Evolutionary conservation across 2,329 filamentous ascomycete genomes (phyloP), one percentile per base, ranked within the genome.

Genomic region (Fusarium sarcochroum): DNA sequence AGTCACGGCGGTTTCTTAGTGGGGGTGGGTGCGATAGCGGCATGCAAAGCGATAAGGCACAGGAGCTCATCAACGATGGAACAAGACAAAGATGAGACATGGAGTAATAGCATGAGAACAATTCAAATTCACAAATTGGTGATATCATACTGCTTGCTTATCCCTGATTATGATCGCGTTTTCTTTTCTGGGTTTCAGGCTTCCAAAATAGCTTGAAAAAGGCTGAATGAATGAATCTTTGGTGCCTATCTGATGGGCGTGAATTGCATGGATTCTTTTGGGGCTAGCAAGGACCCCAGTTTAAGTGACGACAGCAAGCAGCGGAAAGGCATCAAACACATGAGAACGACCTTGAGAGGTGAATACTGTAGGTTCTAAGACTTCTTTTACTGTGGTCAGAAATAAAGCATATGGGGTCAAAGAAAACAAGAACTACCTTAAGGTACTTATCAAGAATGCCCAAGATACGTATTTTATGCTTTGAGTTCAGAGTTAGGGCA

Each of bases 261-360:
- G 68, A 67, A 71, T 53, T 56, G 48, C 51, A 57, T 71, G 66
- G 66, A 54, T 54, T 54, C 50, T 46, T 23, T 47, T 51, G 37
- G 55, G 62, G 51, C 66, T 58, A 66, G 64, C 66, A 69, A 62
- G 66, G 66, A 67, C 66, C 66, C 66, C 42, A 47, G 63, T 69
- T 70, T 59, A 63, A 60, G 66, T 69, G 66, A 69, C 62, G 66
- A 70, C 58, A 69, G 48, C 46, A 40, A 58, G 45, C 52, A 53
- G 51, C 34, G 21, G 34, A 54, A 69, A 59, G 66, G 53, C 51
- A 70, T 70, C 57, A 69, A 69, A 66, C 66, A 45, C 37, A 58
- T 52, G 42, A 50, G 30, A 48, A 57, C 35, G 21, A 66, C 40
- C 52, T 54, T 48, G 61, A 53, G 47, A 51, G 48, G 56, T 32